Evolutionary conservation across 148 eudicot species (phyloP), one percentile per base, ranked within the genome.

Genomic region (Heliamphora exappendiculata): DNA sequence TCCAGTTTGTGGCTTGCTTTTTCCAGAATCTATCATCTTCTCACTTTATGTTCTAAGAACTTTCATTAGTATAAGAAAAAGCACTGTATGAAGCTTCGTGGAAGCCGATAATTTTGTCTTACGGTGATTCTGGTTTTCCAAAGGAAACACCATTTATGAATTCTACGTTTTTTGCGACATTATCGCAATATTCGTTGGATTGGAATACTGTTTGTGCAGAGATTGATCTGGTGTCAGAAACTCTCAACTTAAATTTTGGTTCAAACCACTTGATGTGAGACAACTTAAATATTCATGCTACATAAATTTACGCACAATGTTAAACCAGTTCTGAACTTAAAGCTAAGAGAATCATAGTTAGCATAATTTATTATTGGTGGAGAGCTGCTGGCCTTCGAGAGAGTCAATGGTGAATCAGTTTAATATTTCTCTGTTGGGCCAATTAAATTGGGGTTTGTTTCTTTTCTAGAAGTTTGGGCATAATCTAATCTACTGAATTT

Each of bases 381-480:
- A 49, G 8, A 65, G 28, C 44, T 44, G 85, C 74, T 45, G 51
- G 55, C 70, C 44, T 3, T 17, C 0, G 41, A 63, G 33, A 80
- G 60, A 50, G 76, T 75, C 72, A 76, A 42, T 36, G 36, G 33
- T 12, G 16, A 34, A n/a, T 26, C 19, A 45, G 47, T 42, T 63
- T 67, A 64, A 19, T 34, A 34, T 37, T 14, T 74, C 2, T 67
- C 24, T 69, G 75, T 68, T 71, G 71, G 67, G 60, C 57, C 58
- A 68, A 37, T n/a, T 41, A 2, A 63, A 67, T 81, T 34, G 78
- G 81, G 75, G 78, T 78, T 78, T 74, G 71, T 44, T 73, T 70
- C 62, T 44, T 73, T 42, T 67, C 13, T 54, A 74, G 57, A 54
- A 63, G 57, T 78, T 70, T 60, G 76, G 70, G 71, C 55, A 68